phyloP scores from a whole-genome alignment of 371 early-diverging fungal genomes.

The Circinella umbellata region DNA sequence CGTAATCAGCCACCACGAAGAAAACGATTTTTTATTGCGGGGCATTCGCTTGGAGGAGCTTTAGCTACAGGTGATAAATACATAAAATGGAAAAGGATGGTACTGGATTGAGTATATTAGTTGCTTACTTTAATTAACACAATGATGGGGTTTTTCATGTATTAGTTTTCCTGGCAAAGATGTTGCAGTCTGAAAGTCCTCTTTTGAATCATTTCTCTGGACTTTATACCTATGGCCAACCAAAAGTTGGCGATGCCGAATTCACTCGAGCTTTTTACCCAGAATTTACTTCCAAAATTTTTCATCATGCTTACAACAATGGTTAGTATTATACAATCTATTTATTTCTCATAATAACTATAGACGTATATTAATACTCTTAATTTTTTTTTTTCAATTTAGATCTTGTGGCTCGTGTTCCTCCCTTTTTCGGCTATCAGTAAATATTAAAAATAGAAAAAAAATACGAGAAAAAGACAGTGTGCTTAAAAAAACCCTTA shows the following conservation, averaged over 20 bases:
- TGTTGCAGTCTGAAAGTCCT: slow-evolving; percentile 61
- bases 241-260: slow-evolving; percentile 61
- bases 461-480: not conserved
- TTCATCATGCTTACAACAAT: slow-evolving; percentile 65
- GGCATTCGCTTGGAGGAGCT: slow-evolving; percentile 53
- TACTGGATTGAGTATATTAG: too few species aligned
- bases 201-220: slow-evolving; percentile 60
- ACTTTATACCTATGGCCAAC: slow-evolving; percentile 62
- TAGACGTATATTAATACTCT: not conserved
- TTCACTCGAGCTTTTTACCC: slow-evolving; percentile 57
- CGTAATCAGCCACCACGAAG: not conserved
- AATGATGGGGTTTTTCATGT: not conserved
- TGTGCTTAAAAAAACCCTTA: not conserved
- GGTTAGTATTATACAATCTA: slow-evolving; percentile 23
- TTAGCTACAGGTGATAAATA: slow-evolving; percentile 39
- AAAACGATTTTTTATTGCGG: slow-evolving; percentile 49
- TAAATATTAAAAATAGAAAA: not conserved
- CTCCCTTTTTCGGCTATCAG: slow-evolving; percentile 31
- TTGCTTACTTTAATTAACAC: too few species aligned
- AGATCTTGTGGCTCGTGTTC: slow-evolving; percentile 52
- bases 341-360: slow-evolving; percentile 1
- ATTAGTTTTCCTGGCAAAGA: slow-evolving; percentile 60
- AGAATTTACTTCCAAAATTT: slow-evolving; percentile 56
- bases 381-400: not conserved
- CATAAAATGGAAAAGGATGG: not conserved